phyloP scores from a whole-genome alignment of 2,329 filamentous ascomycete genomes.

The Alternaria ventricosa region DNA sequence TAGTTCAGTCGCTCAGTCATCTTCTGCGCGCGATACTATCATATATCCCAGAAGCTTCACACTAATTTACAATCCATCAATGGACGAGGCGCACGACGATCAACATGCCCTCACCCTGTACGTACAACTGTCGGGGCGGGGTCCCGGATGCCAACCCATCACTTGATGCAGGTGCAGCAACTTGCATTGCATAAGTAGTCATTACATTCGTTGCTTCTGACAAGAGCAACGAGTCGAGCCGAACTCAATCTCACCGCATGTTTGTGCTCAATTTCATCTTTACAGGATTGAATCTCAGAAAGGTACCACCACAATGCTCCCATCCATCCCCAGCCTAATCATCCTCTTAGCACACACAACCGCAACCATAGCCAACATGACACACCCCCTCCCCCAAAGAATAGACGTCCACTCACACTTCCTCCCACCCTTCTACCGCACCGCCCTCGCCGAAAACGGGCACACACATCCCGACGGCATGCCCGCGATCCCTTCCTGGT shows the following conservation, averaged over 20 bases:
- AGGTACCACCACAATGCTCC: background rate
- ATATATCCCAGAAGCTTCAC: background rate
- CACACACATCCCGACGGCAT: constrained; percentile 58
- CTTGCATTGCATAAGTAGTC: background rate
- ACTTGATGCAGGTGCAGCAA: background rate
- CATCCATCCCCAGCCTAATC: background rate
- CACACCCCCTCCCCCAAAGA: constrained; percentile 29
- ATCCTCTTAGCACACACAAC: background rate
- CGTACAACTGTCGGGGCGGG: background rate
- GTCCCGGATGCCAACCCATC: constrained; percentile 1
- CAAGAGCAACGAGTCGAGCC: background rate
- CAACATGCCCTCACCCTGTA: background rate
- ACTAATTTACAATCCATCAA: background rate
- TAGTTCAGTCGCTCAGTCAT: background rate
- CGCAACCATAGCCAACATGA: constrained; percentile 24
- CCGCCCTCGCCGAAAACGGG: constrained; percentile 50
- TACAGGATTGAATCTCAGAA: background rate
- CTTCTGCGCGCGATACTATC: background rate
- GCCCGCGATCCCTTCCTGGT: constrained; percentile 58
- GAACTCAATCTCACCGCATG: background rate
- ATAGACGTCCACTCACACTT: constrained; percentile 60
- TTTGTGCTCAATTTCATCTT: background rate
- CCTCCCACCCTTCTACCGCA: constrained; percentile 52
- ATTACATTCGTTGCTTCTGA: background rate
- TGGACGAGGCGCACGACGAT: background rate